These are phyloP conservation scores for Phytomonas sp. DNA, from an alignment of 208 protist species.

Conservation along the genomic window DNA sequence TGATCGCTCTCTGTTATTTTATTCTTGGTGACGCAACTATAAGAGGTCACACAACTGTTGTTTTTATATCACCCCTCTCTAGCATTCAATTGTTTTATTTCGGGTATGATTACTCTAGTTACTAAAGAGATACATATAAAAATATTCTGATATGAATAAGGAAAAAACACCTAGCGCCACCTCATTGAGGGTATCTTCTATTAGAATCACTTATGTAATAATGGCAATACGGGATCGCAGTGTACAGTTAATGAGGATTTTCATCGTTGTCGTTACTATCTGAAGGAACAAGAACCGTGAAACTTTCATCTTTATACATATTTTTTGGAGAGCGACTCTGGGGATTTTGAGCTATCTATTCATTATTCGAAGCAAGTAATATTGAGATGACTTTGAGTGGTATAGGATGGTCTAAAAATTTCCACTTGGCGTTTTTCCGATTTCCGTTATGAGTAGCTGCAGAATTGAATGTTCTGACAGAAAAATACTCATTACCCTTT, in stretches of 20 bases:
- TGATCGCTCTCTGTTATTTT: background rate
- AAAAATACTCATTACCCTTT: background rate
- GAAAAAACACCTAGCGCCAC: background rate
- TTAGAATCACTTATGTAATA: background rate
- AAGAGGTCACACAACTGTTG: background rate
- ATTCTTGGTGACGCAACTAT: background rate
- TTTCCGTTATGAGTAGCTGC: background rate
- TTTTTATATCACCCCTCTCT: background rate
- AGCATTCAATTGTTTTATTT: background rate
- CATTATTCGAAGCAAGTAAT: background rate
- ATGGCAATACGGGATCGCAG: background rate
- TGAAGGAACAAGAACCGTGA: conserved; percentile 21
- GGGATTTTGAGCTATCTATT: background rate
- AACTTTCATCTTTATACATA: conserved; percentile 12
- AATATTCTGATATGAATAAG: background rate
- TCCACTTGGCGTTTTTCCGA: background rate
- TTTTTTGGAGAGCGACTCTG: background rate
- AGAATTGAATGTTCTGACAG: background rate
- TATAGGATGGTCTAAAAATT: background rate
- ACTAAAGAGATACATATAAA: background rate
- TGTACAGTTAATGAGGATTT: background rate
- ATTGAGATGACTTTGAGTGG: background rate
- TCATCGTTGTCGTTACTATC: conserved; percentile 19
- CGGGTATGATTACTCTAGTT: background rate
- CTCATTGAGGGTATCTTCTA: background rate